Evolutionary conservation across 805 yeast species (phyloP), one percentile per base, ranked within the genome.

Genomic region (Ogataea henricii): DNA sequence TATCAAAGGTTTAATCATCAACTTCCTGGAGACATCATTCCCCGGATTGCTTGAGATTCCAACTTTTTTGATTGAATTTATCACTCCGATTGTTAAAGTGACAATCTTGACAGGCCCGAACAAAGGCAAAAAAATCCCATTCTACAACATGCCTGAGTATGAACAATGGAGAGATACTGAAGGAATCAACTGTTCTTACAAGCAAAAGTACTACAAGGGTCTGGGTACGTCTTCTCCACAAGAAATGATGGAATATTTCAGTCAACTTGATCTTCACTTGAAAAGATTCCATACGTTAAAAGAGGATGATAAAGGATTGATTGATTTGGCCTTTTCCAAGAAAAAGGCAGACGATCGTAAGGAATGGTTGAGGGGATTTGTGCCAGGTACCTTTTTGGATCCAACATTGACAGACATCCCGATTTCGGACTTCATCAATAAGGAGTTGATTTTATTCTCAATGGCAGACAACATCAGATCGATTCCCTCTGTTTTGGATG

Each of bases 391-490:
- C 0, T 90, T 83, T 59, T 73, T 92, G 54, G 97, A 92, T 66
- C 91, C 96, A 16, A 76, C 79, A 2, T 60, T 90, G 46, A 71
- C 70, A 2, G 82, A 78, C 39, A 91, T 94, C 56, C 97, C 97
- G 2, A 92, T 94, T 53, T 78, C 89, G 48, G 97, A 92, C 47
- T 94, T 94, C 62, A 92, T 94, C 66, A 91, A 94, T 69, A 89
- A 94, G 64, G 99, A 94, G 65, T 78, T 94, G 59, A 94, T 95
- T 66, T 73, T 94, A 38, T 95, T 92, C 65, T 89, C 97, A 14
- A 86, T 94, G 88, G 97, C 98, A 2, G 99, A 94, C 69, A 91
- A 94, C 59, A 80, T 91, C 40, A 82, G 99, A 66, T 94, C 98
- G 0, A 89, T 94, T 61, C 99, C 99, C 1, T 87, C 90, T 6